Evolutionary conservation across 2,329 filamentous ascomycete genomes (phyloP).

Genomic region (Pseudogymnoascus sp.): DNA sequence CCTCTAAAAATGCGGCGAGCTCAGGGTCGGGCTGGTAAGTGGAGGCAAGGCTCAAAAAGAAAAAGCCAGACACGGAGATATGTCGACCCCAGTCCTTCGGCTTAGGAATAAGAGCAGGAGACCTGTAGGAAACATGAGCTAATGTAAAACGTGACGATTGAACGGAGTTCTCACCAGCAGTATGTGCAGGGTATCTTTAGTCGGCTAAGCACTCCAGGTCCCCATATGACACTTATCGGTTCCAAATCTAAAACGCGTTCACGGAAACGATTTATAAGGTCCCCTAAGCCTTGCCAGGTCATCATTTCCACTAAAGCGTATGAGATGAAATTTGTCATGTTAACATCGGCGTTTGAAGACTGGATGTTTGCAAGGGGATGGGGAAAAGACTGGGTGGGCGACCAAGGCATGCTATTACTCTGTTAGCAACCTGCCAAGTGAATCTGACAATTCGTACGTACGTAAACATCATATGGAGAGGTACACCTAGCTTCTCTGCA

Average conservation of each 20-base stretch:
- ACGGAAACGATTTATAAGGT: constrained; percentile 68
- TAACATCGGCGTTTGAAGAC: constrained; percentile 60
- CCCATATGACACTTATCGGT: constrained; percentile 68
- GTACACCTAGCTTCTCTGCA: constrained; percentile 65
- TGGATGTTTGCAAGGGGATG: constrained; percentile 73
- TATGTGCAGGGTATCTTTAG: constrained; percentile 71
- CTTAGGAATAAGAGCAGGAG: constrained; percentile 56
- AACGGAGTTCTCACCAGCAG: constrained; percentile 40
- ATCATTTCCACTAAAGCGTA: constrained; percentile 78
- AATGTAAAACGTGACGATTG: background rate
- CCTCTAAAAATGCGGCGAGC: constrained; percentile 47
- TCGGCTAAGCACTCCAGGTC: constrained; percentile 62
- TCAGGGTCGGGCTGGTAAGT: constrained; percentile 49
- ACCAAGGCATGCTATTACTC: constrained; percentile 49
- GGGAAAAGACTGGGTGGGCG: constrained; percentile 60
- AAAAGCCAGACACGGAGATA: constrained; percentile 69
- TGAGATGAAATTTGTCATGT: constrained; percentile 71
- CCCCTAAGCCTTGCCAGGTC: constrained; percentile 82
- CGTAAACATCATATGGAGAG: constrained; percentile 82
- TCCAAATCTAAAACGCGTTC: constrained; percentile 61
- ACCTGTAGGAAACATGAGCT: constrained; percentile 22
- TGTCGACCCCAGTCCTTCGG: constrained; percentile 60
- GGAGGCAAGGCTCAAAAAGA: constrained; percentile 63
- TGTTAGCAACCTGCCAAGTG: constrained; percentile 25
- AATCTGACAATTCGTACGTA: constrained; percentile 37